Conservation (phyloP, 2,329 filamentous ascomycete genomes). For the Teratosphaeria viscida region DNA sequence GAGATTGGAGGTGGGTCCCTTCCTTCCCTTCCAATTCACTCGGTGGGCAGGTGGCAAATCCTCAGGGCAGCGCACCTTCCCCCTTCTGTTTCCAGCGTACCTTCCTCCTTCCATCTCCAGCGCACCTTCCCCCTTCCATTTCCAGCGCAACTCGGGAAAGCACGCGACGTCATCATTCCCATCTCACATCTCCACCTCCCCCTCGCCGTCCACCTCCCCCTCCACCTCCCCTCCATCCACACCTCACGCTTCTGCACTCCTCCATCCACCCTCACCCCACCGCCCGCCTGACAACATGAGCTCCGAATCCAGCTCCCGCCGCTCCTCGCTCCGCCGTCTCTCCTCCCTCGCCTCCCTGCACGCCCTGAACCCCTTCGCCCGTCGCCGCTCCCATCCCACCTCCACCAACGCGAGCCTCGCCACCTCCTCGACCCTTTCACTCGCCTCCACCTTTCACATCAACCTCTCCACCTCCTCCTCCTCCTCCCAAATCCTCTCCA, state of each 20-base stretch:
- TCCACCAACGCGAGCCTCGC: conserved; percentile 16
- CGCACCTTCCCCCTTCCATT: too few relatives aligned
- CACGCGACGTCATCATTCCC: too few relatives aligned
- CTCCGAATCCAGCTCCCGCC: conserved; percentile 7
- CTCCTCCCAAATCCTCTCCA: conserved; percentile 3
- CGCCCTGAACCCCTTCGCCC: conserved; percentile 24
- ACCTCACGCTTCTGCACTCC: neutral
- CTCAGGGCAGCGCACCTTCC: too few relatives aligned
- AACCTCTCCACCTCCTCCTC: neutral
- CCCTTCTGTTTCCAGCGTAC: too few relatives aligned
- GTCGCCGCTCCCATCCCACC: conserved; percentile 18
- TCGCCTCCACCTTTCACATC: conserved; percentile 5
- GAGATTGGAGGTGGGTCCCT: too few relatives aligned
- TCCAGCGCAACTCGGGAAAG: too few relatives aligned
- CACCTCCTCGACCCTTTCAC: conserved; percentile 13
- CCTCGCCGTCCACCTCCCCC: too few relatives aligned
- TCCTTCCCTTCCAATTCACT: too few relatives aligned
- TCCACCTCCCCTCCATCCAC: too few relatives aligned
- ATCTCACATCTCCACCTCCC: too few relatives aligned
- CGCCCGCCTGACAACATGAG: neutral
- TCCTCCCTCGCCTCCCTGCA: conserved; percentile 25
- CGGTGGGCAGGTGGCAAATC: too few relatives aligned
- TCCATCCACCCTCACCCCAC: neutral
- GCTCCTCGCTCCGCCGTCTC: conserved; percentile 20
- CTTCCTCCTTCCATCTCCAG: too few relatives aligned